Conservation (phyloP, 225 moss, liverwort and hornwort genomes). For the Polytrichum formosum region DNA sequence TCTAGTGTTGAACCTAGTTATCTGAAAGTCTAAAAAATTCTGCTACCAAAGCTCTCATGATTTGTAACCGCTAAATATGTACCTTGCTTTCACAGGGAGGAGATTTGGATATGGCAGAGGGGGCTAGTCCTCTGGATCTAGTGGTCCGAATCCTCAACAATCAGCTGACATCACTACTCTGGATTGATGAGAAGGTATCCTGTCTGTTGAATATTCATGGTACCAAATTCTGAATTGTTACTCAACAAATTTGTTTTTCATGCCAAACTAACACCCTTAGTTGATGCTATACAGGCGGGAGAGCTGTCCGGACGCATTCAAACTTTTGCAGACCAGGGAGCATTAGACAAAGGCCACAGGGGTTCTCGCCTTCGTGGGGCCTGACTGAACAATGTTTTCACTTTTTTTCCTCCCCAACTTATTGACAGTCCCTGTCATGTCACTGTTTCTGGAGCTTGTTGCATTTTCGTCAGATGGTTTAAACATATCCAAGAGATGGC, state of each 20-base stretch:
- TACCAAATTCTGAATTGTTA: background rate
- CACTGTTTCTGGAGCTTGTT: background rate
- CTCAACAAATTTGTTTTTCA: background rate
- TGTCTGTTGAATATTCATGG: background rate
- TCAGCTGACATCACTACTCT: constrained; percentile 83
- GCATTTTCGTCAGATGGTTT: background rate
- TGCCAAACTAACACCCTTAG: constrained; percentile 2
- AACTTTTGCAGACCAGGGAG: constrained; percentile 55
- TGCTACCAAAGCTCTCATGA: too few relatives aligned
- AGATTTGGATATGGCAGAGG: constrained; percentile 74
- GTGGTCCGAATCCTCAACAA: constrained; percentile 96
- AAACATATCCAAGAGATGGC: background rate
- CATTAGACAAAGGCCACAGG: constrained; percentile 29
- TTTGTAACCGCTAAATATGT: background rate
- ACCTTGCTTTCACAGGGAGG: constrained; percentile 44
- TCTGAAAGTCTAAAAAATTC: too few relatives aligned
- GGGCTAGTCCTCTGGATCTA: constrained; percentile 91
- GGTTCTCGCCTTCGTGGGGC: constrained; percentile 49
- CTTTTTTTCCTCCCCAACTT: background rate
- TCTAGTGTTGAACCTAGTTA: background rate
- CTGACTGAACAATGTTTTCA: constrained; percentile 14
- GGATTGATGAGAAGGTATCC: constrained; percentile 89
- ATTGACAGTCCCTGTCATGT: constrained; percentile 3
- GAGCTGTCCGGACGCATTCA: constrained; percentile 80
- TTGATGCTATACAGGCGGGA: constrained; percentile 46